phyloP scores from a whole-genome alignment of 2,329 filamentous ascomycete genomes.

The Aureobasidium sp. region DNA sequence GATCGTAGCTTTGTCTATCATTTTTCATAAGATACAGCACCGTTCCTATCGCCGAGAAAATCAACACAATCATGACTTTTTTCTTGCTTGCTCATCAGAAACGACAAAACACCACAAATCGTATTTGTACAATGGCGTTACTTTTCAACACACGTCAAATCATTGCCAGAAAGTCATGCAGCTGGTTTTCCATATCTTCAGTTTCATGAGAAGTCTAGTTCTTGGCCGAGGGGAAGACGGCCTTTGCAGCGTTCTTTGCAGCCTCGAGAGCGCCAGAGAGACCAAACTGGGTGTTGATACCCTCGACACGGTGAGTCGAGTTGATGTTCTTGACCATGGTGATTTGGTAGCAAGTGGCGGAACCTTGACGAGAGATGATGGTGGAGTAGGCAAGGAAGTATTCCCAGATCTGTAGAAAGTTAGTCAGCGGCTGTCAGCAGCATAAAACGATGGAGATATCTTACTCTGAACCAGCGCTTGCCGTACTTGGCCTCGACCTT shows the following conservation, averaged over 20 bases:
- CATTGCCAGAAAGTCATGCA: not conserved
- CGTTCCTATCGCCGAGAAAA: not conserved
- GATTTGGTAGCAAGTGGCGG: constrained; percentile 80
- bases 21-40: not conserved
- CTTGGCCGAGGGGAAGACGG: constrained; percentile 23
- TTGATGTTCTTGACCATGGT: constrained; percentile 85
- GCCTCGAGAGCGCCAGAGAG: constrained; percentile 56
- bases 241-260: constrained; percentile 31
- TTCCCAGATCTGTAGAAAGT: constrained; percentile 63
- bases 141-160: not conserved
- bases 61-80: constrained; percentile 5
- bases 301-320: constrained; percentile 71
- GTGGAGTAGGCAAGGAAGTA: constrained; percentile 81
- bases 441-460: constrained; percentile 28
- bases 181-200: not conserved
- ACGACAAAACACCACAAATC: constrained; percentile 1
- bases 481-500: constrained; percentile 95
- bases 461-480: constrained; percentile 85
- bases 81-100: not conserved
- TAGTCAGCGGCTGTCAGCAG: not conserved
- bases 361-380: constrained; percentile 75
- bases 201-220: not conserved
- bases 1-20: not conserved
- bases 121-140: constrained; percentile 4
- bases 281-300: constrained; percentile 58